Conservation (phyloP, 495 filamentous ascomycete species). For the Penicillium argentinense region DNA sequence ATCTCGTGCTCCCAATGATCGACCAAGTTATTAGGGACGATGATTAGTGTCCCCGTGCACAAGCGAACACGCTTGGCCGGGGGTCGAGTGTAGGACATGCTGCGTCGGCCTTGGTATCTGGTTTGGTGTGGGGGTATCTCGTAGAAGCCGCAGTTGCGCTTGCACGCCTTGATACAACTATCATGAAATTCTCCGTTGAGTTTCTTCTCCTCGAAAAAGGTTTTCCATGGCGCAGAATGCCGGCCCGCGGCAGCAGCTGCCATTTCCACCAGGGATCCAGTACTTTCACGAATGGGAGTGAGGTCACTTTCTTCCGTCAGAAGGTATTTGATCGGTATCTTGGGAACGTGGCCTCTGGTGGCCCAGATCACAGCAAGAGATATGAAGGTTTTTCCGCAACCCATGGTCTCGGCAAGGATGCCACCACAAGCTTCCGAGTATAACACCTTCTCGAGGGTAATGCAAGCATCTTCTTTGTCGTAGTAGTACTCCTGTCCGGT, state of each 20-base stretch:
- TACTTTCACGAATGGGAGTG: constrained; percentile 39
- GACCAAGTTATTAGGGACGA: constrained; percentile 53
- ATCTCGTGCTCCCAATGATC: constrained; percentile 61
- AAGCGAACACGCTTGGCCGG: constrained; percentile 56
- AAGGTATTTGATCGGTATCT: constrained; percentile 62
- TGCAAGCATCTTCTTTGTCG: constrained; percentile 60
- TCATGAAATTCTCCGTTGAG: constrained; percentile 37
- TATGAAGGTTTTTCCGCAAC: constrained; percentile 85
- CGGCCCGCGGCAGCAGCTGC: constrained; percentile 66
- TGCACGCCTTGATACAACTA: constrained; percentile 56
- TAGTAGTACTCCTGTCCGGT: constrained; percentile 67
- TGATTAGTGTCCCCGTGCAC: constrained; percentile 61
- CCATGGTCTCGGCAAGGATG: constrained; percentile 61
- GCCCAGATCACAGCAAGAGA: constrained; percentile 81
- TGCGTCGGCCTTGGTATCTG: constrained; percentile 43
- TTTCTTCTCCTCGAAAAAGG: constrained; percentile 47
- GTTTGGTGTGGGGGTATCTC: constrained; percentile 47
- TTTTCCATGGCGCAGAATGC: constrained; percentile 67
- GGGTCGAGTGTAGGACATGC: constrained; percentile 35
- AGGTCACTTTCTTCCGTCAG: constrained; percentile 25
- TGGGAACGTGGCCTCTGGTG: constrained; percentile 67
- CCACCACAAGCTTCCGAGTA: constrained; percentile 77
- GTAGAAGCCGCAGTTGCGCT: constrained; percentile 54
- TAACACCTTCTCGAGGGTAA: constrained; percentile 60
- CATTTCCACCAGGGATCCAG: constrained; percentile 64